Percentiles rank a stretch among this genome's conserved stretches.
Evolutionary conservation across 768 basidiomycete genomes (phyloP).

Genomic region (Crucibulum laeve): DNA sequence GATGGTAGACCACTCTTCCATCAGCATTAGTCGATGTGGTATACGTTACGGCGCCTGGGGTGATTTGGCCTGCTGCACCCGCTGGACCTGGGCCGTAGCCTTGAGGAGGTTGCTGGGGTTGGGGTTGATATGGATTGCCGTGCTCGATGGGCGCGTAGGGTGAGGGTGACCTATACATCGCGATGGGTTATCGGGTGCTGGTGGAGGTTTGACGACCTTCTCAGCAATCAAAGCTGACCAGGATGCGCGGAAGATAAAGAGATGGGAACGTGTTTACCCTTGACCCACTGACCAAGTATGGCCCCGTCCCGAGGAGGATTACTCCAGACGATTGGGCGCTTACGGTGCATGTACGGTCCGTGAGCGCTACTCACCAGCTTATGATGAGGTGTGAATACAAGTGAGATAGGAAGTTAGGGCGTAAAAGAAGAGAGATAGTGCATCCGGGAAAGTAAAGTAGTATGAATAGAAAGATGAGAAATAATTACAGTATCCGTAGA

Average conservation of each 20-base stretch:
- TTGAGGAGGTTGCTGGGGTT: constrained; percentile 19
- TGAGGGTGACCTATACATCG: constrained; percentile 29
- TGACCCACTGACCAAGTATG: constrained; percentile 8
- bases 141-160: constrained; percentile 21
- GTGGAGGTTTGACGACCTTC: neutral
- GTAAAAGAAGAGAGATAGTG: too few relatives aligned
- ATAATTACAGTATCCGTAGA: neutral
- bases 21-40: constrained; percentile 61
- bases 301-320: neutral
- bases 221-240: neutral
- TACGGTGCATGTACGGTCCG: neutral
- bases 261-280: constrained; percentile 3
- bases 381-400: too few relatives aligned
- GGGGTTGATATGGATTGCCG: constrained; percentile 11
- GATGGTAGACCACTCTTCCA: constrained; percentile 63
- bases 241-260: neutral
- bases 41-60: constrained; percentile 69
- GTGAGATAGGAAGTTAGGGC: too few relatives aligned
- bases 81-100: constrained; percentile 19
- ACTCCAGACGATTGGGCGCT: neutral
- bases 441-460: too few relatives aligned
- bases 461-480: neutral
- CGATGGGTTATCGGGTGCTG: constrained; percentile 1
- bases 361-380: neutral
- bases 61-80: constrained; percentile 45